Evolutionary conservation across 1,139 yeast genomes (phyloP).

Genomic region (Zygoascus hellenicus): DNA sequence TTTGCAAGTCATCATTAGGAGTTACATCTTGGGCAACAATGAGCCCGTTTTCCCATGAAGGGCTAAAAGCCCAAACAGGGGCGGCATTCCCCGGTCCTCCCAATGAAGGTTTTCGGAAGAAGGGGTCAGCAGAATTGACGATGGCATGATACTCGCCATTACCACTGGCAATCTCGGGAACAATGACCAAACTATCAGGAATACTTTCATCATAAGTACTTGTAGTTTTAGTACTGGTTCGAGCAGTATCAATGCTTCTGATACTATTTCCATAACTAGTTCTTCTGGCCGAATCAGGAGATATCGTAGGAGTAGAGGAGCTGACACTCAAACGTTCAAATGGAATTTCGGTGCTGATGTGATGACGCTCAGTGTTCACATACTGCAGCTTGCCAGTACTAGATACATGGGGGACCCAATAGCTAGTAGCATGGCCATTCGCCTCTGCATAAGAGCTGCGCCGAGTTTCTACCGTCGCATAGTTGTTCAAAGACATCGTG

Average conservation of each 20-base stretch:
- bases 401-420: conserved; percentile 31
- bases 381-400: conserved; percentile 26
- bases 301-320: background rate
- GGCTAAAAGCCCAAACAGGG: background rate
- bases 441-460: conserved; percentile 1
- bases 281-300: background rate
- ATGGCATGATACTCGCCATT: background rate
- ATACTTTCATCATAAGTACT: conserved; percentile 2
- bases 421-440: conserved; percentile 16
- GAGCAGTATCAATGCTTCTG: background rate
- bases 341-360: conserved; percentile 24
- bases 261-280: background rate
- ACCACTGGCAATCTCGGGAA: conserved; percentile 1
- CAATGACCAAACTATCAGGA: conserved; percentile 1
- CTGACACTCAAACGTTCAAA: conserved; percentile 16
- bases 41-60: conserved; percentile 10
- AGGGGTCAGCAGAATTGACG: background rate
- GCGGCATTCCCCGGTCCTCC: background rate
- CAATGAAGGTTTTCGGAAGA: background rate
- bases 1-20: background rate
- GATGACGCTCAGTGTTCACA: conserved; percentile 23
- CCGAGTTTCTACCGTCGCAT: conserved; percentile 8
- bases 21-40: conserved; percentile 3
- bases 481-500: background rate
- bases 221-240: background rate